phyloP scores from a whole-genome alignment of 2,329 filamentous ascomycete genomes.

The Botryosphaeria dothidea region DNA sequence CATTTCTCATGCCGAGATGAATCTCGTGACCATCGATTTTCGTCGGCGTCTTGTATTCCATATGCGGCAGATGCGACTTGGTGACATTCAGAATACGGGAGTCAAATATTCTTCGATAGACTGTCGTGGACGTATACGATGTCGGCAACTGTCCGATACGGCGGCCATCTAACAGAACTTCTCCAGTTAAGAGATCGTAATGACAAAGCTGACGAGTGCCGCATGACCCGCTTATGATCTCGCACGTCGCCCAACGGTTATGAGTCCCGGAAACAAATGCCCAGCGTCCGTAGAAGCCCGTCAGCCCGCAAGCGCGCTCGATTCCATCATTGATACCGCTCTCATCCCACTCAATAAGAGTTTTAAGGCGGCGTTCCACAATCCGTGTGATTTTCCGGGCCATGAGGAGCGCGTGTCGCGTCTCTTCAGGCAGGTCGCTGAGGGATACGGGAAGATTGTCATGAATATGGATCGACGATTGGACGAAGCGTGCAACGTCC shows the following conservation, averaged over 20 bases:
- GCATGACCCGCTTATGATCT: background rate
- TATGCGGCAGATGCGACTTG: background rate
- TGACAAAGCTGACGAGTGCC: slow-evolving; percentile 29
- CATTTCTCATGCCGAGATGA: too few species aligned
- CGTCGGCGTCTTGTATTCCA: too few species aligned
- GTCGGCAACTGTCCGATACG: slow-evolving; percentile 51
- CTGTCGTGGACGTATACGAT: slow-evolving; percentile 43
- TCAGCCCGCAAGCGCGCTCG: background rate
- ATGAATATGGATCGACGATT: slow-evolving; percentile 41
- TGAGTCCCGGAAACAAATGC: background rate
- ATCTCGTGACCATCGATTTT: too few species aligned
- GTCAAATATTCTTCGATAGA: slow-evolving; percentile 50
- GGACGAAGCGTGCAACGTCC: slow-evolving; percentile 37
- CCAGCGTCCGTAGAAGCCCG: background rate
- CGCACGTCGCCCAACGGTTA: background rate
- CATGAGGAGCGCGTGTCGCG: background rate
- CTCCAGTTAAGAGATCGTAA: slow-evolving; percentile 54
- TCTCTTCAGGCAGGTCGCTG: background rate
- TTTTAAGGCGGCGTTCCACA: background rate
- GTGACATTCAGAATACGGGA: background rate
- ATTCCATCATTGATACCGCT: slow-evolving; percentile 24
- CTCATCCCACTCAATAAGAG: background rate
- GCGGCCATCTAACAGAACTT: slow-evolving; percentile 54
- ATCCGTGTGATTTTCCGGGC: background rate
- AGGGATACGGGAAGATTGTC: slow-evolving; percentile 28